Percentiles rank a stretch among this genome's conserved stretches.
These are phyloP conservation scores for Ramalina intermedia DNA, from an alignment of 495 filamentous ascomycete genomes.

Conservation along the genomic window DNA sequence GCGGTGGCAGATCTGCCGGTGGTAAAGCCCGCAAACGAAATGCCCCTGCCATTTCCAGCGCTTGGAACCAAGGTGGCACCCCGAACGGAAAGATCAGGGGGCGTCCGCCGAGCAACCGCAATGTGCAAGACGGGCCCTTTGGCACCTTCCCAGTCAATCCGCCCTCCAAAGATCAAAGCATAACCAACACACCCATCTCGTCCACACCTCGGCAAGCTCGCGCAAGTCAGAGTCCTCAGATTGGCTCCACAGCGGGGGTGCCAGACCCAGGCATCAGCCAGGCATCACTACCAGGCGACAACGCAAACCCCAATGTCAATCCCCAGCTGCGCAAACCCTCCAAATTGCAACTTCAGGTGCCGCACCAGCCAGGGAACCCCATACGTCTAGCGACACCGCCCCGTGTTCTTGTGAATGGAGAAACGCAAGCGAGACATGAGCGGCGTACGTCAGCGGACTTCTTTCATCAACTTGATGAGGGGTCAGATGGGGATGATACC, in stretches of 20 bases:
- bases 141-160: conserved; percentile 74
- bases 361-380: conserved; percentile 54
- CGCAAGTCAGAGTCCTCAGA: conserved; percentile 8
- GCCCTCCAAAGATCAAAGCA: conserved; percentile 19
- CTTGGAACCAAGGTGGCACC: conserved; percentile 62
- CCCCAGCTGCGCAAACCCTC: conserved; percentile 30
- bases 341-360: conserved; percentile 68
- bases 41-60: conserved; percentile 87
- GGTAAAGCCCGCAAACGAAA: conserved; percentile 56
- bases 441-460: conserved; percentile 19
- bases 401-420: conserved; percentile 53
- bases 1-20: conserved; percentile 25
- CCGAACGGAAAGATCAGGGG: conserved; percentile 66
- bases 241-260: neutral
- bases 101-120: conserved; percentile 69
- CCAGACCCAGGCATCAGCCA: neutral
- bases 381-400: conserved; percentile 71
- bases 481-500: conserved; percentile 1
- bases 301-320: conserved; percentile 7
- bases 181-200: conserved; percentile 17
- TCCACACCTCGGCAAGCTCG: conserved; percentile 8
- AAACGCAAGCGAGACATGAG: conserved; percentile 22
- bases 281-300: conserved; percentile 15
- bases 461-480: conserved; percentile 13
- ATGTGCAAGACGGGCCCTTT: conserved; percentile 62